Base-by-base conservation (phyloP, 1,284 basidiomycete genomes). In the Marasmius sp. region DNA sequence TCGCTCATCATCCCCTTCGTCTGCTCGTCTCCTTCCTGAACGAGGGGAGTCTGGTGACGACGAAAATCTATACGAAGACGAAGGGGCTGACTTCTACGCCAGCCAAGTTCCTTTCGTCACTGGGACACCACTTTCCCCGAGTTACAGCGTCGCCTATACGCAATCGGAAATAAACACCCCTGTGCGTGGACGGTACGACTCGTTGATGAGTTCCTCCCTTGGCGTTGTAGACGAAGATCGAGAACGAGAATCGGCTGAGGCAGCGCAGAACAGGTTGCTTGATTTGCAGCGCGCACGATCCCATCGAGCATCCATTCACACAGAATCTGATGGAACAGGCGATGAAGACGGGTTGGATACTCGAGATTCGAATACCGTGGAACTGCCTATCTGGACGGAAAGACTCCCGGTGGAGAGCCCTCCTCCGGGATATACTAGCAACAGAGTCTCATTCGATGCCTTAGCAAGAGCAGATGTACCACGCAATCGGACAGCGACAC, bases 41-140 rank as follows among this genome's bases (percentile, higher is more conserved):
- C 14, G 16, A 20, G 39, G 54, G 2, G 39, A 49, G 12, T 37
- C 36, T 16, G 18, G n/a, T 11, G 54, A 57, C n/a, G 41, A 38
- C 2, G 53, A 55, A 34, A 50, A 62, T n/a, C n/a, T 27, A 6
- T 45, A 50, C 8, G 39, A 51, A 18, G 50, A 58, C 12, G 45
- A 49, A 2, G 51, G 45, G 22, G 61, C 61, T 10, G 57, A 59
- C 55, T 62, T 59, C 47, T 62, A 62, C 27, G 61, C 53, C 34
- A 27, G 27, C 27, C 27, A 27, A 27, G 27, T 27, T 27, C 27
- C 27, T 27, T 27, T 27, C 27, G 27, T 27, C 27, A 11, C 22
- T 5, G 45, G 50, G 50, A 58, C 58, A 3, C 48, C n/a, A 36
- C 49, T 36, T 45, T 14, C 43, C 11, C 53, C 61, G 5, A 55